Evolutionary conservation across 176 grass and related monocot species (phyloP), one percentile per base, ranked within the genome.

Genomic region (Elaeis guineensis): DNA sequence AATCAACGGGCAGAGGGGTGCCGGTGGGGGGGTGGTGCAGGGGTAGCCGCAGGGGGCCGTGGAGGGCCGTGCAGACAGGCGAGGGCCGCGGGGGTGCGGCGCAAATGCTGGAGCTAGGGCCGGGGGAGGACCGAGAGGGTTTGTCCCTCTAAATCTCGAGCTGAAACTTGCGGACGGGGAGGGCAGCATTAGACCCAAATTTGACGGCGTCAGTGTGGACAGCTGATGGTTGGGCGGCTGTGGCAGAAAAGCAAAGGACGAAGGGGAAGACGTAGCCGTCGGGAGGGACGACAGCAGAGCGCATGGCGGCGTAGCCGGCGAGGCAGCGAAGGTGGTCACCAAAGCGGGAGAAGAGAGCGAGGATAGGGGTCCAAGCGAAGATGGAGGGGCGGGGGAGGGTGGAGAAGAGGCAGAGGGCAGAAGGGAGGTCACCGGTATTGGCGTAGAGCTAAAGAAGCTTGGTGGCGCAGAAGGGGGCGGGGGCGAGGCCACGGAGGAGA

Each of bases 91-190:
- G n/a, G n/a, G n/a, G n/a, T n/a, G n/a, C n/a, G n/a, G n/a, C n/a
- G n/a, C n/a, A n/a, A n/a, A n/a, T n/a, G n/a, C n/a, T n/a, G n/a
- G n/a, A n/a, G n/a, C n/a, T n/a, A n/a, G n/a, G n/a, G n/a, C n/a
- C n/a, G n/a, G n/a, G n/a, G n/a, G n/a, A n/a, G n/a, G n/a, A n/a
- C n/a, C n/a, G n/a, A n/a, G n/a, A n/a, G n/a, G n/a, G n/a, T n/a
- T n/a, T n/a, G n/a, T n/a, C n/a, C n/a, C n/a, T n/a, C n/a, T n/a
- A n/a, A n/a, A n/a, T n/a, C n/a, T n/a, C n/a, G n/a, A n/a, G n/a
- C n/a, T n/a, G n/a, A n/a, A n/a, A n/a, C n/a, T 89, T 95, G 74
- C 78, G 63, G 49, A 78, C 85, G 23, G 69, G 72, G 54, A 89
- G 51, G 19, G 72, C 67, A 69, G 57, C 62, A 52, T 79, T 52